Evolutionary conservation across 2,329 filamentous ascomycete species (phyloP), one percentile per base, ranked within the genome.

Genomic region (Arthrobotrys musiformis): DNA sequence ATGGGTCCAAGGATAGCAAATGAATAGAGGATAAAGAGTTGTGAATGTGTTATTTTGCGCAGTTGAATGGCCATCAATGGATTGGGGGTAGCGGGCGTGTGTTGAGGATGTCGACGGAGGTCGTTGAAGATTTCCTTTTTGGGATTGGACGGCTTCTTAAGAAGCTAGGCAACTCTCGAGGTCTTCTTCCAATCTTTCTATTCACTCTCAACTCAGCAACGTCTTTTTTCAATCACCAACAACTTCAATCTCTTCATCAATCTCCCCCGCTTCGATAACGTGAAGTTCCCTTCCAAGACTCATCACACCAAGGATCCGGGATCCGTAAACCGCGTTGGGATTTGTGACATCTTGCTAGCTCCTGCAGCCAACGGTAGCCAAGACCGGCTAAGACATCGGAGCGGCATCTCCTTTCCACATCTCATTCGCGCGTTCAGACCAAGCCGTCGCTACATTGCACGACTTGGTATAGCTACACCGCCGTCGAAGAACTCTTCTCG

Each of bases 361-460:
- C 52, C 62, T 62, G 54, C 54, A 52, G 56, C 40, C 70, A 64
- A 42, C 37, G 60, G 54, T 40, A 61, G 70, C 70, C 70, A 69
- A 76, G 70, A 28, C 56, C 63, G 64, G 56, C 70, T 69, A 58
- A 46, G 64, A 19, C 42, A 17, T 54, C 63, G 70, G 70, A 63
- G 58, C 70, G 70, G 70, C 63, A 76, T 76, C 70, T 76, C 70
- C 70, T 76, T 76, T 76, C 63, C 37, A 35, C 22, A 46, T 74
- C 50, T 63, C 63, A 68, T 76, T 76, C 64, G 40, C 50, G 54
- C 61, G 52, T 62, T 63, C 60, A 19, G n/a, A 64, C 26, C 48
- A 13, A 35, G 26, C 50, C 50, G 28, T 54, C 28, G 60, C 40
- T 62, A 52, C 37, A 62, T 7, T 70, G 35, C 48, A 26, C 48